Evolutionary conservation across 73 alveolate genomes (phyloP), one percentile per base, ranked within the genome.

Genomic region (Paramecium sonneborni): DNA sequence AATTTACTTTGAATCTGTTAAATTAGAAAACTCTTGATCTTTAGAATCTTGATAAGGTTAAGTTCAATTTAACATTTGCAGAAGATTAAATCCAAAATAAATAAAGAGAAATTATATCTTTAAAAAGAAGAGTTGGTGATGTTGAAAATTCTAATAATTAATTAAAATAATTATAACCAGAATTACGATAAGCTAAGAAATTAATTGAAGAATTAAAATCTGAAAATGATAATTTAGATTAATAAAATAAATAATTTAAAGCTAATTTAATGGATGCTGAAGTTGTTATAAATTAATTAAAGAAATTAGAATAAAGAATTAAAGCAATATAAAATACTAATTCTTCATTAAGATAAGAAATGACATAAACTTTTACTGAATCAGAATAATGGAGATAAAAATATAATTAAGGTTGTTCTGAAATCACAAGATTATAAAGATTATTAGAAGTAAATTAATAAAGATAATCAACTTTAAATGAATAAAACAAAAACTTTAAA

Each of bases 371-470:
- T 23, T 20, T 21, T 11, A 28, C 18, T 43, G 90, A 79, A 46
- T 43, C 90, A 6, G 90, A 79, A 46, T 23, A 79, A 18, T 79
- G 90, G 90, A 79, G 90, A 79, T 15, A 32, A 28, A 79, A 79
- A 44, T 79, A 79, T 24, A 79, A 79, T 43, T 9, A 38, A 46
- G 37, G 72, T 24, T 20, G 46, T 26, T 39, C 76, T 24, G 90
- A 79, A 79, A 79, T 43, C 15, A 79, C 55, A 7, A 79, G 55
- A 79, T 23, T 79, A 11, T 30, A 32, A n/a, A 79, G 74, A 43
- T 79, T 79, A 44, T 39, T 79, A 21, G 90, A 79, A 20, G 74
- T 46, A 1, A 39, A 79, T 46, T 14, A 79, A 41, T 18, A 79
- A 41, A 79, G 90, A 79, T 15, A 79, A 44, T 24, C 39, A 44